Evolutionary conservation across 192 early-diverging fungal species (phyloP).

Genomic region (Podila epicladia): DNA sequence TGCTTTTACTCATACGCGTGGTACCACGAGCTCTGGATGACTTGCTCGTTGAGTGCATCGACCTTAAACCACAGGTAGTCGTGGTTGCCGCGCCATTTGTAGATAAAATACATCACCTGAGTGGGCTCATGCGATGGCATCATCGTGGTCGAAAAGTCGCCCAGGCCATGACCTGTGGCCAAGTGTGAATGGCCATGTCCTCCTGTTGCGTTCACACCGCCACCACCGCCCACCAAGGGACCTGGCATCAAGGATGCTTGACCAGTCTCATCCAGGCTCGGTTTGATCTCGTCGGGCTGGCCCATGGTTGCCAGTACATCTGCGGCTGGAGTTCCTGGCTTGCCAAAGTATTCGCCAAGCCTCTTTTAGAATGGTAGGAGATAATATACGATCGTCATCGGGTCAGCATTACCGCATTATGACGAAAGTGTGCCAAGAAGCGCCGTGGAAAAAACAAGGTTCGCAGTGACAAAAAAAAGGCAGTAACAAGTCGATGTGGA

Average conservation of each 20-base stretch:
- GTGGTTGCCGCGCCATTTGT: slow-evolving; percentile 53
- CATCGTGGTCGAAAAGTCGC: slow-evolving; percentile 39
- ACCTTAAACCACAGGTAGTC: slow-evolving; percentile 58
- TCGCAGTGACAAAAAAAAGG: neutral
- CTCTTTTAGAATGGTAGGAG: slow-evolving; percentile 24
- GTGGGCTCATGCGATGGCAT: slow-evolving; percentile 19
- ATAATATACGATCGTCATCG: neutral
- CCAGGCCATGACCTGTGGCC: slow-evolving; percentile 29
- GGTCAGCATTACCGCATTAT: neutral
- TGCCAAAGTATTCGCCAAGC: slow-evolving; percentile 57
- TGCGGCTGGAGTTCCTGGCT: slow-evolving; percentile 53
- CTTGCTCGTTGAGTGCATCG: slow-evolving; percentile 55
- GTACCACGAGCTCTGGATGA: slow-evolving; percentile 52
- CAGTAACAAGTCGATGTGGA: neutral
- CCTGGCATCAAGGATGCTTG: slow-evolving; percentile 43
- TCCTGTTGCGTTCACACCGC: neutral
- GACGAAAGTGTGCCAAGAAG: neutral
- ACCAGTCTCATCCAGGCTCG: slow-evolving; percentile 30
- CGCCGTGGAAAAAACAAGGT: neutral
- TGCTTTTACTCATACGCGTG: slow-evolving; percentile 34
- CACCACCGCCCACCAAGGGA: slow-evolving; percentile 17
- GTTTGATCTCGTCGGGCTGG: slow-evolving; percentile 59
- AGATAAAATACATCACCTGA: slow-evolving; percentile 47
- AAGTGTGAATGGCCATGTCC: neutral
- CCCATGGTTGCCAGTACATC: slow-evolving; percentile 54